Evolutionary conservation across 164 flowering plant genomes (phyloP).

Genomic region (grape (Vitis vinifera)): DNA sequence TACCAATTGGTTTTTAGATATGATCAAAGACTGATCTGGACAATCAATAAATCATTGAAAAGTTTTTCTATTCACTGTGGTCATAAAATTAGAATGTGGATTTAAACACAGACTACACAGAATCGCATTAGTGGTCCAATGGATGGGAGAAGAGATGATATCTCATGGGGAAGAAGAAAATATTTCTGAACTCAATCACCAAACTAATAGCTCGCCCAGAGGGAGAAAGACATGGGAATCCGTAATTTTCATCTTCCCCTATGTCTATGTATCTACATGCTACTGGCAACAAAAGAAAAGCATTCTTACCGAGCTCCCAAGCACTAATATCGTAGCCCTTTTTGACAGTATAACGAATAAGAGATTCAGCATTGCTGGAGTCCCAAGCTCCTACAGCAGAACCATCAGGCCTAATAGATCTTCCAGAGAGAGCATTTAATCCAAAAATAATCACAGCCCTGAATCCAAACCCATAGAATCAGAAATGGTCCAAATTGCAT

Average conservation of each 20-base stretch:
- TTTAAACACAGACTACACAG: too few species aligned
- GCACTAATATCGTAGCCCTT: slow-evolving; percentile 65
- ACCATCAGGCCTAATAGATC: slow-evolving; percentile 35
- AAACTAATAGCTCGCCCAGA: neutral
- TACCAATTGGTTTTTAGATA: too few species aligned
- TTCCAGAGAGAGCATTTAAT: slow-evolving; percentile 73
- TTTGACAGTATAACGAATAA: slow-evolving; percentile 65
- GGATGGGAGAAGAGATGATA: too few species aligned
- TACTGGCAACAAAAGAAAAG: neutral
- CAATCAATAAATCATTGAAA: too few species aligned
- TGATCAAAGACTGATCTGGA: too few species aligned
- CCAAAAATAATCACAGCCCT: slow-evolving; percentile 82
- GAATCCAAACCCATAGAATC: slow-evolving; percentile 12
- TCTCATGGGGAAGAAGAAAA: too few species aligned
- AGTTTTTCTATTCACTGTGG: too few species aligned
- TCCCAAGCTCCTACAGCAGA: slow-evolving; percentile 72
- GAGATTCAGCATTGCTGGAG: slow-evolving; percentile 57
- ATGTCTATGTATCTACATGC: neutral
- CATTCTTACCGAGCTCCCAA: slow-evolving; percentile 85
- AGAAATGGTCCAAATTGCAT: neutral
- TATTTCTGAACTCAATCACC: neutral
- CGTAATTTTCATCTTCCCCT: neutral
- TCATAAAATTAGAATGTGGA: too few species aligned
- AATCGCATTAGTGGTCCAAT: too few species aligned
- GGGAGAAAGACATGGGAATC: neutral